Base-by-base conservation (phyloP, 768 basidiomycete species). In the Hypsizygus marmoreus region DNA sequence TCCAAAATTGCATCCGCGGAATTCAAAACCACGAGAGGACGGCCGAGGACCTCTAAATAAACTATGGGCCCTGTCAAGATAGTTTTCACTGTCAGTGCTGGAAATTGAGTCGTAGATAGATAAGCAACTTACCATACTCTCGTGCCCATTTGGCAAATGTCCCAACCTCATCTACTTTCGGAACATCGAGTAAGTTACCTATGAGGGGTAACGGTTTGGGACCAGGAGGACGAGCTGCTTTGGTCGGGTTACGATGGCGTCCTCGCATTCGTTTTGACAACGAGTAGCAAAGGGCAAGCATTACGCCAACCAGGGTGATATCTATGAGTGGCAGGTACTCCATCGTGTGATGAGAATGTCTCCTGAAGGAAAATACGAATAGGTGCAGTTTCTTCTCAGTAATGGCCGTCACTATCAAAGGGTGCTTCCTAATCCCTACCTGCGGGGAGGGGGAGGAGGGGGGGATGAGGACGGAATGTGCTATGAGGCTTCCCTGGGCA, bases 181-280 rank as follows among this genome's bases (percentile, higher is more conserved):
- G 71, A 32, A 80, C 59, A 51, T 80, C 73, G 35, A 69, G 62
- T 26, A 84, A 53, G 59, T 82, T 80, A 11, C 81, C 81, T 23
- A 82, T 58, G 23, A 82, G 47, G 19, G 79, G 80, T n/a, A 72
- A 62, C 6, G 72, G 71, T 34, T 59, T 71, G 1, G 82, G 82
- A 12, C 82, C 82, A 23, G 82, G 81, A 9, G 81, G 81, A 11
- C 70, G 67, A 0, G 71, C 75, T 26, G 70, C 64, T 4, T 55
- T 31, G 10, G 29, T 42, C 14, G 49, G 51, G 51, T 59, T 55
- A 29, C 24, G 29, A 23, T 25, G 30, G 14, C 32, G 39, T 42
- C 37, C 42, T 30, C 40, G 37, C 24, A 31, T 20, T 13, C 42
- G 45, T 17, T 51, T 56, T 17, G n/a, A n/a, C n/a, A n/a, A n/a